These are phyloP conservation scores for Takashimella koratensis DNA, from an alignment of 1,284 basidiomycete genomes.

Conservation along the genomic window DNA sequence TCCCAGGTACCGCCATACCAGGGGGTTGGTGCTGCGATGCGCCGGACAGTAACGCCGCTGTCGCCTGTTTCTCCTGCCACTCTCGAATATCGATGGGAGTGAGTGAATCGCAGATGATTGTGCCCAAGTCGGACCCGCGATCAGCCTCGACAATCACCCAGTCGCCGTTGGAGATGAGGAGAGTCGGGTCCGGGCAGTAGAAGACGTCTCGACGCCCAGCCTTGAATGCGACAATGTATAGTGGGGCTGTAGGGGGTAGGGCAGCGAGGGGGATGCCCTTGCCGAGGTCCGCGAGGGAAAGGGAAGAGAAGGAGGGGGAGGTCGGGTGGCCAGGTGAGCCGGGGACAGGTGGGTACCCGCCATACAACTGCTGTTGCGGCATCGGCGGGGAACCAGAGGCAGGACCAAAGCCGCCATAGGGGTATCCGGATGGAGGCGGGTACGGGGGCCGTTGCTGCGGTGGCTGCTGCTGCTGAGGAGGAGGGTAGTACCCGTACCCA, in stretches of 20 bases:
- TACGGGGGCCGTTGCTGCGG: conserved; percentile 10
- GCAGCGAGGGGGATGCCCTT: conserved; percentile 81
- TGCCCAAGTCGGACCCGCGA: conserved; percentile 87
- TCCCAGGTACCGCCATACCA: conserved; percentile 49
- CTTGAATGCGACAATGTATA: conserved; percentile 97
- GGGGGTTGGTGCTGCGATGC: conserved; percentile 46
- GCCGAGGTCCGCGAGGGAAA: conserved; percentile 66
- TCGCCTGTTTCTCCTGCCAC: conserved; percentile 70
- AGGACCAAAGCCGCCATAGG: neutral
- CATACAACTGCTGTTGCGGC: neutral
- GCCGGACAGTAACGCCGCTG: conserved; percentile 43
- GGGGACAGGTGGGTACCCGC: conserved; percentile 5
- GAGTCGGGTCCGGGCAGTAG: conserved; percentile 68
- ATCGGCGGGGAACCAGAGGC: neutral
- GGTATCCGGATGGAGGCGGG: conserved; percentile 2
- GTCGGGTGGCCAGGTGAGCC: conserved; percentile 21
- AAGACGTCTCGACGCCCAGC: conserved; percentile 92
- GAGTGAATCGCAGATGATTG: conserved; percentile 82
- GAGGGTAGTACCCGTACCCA: conserved; percentile 18
- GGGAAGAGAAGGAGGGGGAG: conserved; percentile 39
- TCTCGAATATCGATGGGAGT: conserved; percentile 87
- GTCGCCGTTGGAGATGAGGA: conserved; percentile 66
- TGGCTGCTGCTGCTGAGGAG: conserved; percentile 8
- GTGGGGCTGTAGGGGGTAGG: conserved; percentile 76
- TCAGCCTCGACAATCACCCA: conserved; percentile 94